Base-by-base conservation (phyloP, 352 stramenopile species). In the Sclerospora graminicola region DNA sequence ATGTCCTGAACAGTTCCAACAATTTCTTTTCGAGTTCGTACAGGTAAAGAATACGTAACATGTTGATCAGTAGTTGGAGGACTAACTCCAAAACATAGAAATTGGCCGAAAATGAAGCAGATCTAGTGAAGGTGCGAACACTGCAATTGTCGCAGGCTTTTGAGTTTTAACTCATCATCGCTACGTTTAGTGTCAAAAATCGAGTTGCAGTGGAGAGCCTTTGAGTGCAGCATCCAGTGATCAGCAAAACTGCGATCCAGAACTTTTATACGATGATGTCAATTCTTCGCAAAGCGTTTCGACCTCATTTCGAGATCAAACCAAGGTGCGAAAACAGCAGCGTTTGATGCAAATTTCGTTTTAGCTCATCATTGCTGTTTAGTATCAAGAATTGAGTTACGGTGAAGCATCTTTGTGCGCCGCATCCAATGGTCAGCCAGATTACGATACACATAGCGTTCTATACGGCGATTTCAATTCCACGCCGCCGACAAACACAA, bases 11-110 rank as follows among this genome's bases (percentile, higher is more conserved):
- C n/a, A 48, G 11, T 46, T 87, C 8, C 37, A 53, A 1, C 26
- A 60, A 0, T 62, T 77, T 18, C 50, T 85, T 4, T 21, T 34
- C 8, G 42, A 56, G 18, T 77, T 89, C 47, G 46, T 82, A 15
- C 42, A 69, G 48, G 76, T 84, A 59, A 33, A 29, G 16, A 26
- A 35, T 1, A 41, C 21, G n/a, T 24, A 33, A 11, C 30, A 14
- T 21, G 5, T 16, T 20, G 0, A 14, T 41, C 7, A 2, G 28
- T 33, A 26, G 30, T 31, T 29, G 15, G 13, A 23, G 14, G 9
- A 33, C 41, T 47, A 38, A 52, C 20, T 1, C 3, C 36, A 8
- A 23, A n/a, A n/a, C n/a, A 14, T 23, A 66, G 57, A 38, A 49
- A 21, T 18, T 66, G 10, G 38, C 39, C 19, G 4, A 20, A 11